phyloP scores from a whole-genome alignment of 106 monocot species.

The Dendrobium officinale region DNA sequence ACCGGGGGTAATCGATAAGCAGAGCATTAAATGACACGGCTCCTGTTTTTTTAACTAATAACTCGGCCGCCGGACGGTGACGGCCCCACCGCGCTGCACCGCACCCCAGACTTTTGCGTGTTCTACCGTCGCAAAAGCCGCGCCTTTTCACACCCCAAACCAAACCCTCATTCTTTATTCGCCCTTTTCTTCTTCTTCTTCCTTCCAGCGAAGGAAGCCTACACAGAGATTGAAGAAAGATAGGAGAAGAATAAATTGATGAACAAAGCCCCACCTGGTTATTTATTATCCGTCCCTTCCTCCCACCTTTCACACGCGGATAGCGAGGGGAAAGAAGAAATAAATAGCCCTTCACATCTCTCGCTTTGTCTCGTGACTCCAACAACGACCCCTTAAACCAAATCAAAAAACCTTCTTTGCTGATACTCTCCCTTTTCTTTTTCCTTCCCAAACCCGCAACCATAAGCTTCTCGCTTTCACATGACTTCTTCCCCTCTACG shows the following conservation, averaged over 20 bases:
- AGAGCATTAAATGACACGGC: not conserved
- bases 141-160: not conserved
- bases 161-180: not conserved
- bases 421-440: too few species aligned
- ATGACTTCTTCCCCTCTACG: not conserved
- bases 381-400: not conserved
- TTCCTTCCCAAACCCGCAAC: not conserved
- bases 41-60: not conserved
- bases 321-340: not conserved
- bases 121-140: not conserved
- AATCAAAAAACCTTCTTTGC: not conserved
- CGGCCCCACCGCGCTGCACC: slow-evolving; percentile 1
- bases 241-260: not conserved
- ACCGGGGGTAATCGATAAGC: not conserved
- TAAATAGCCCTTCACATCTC: not conserved
- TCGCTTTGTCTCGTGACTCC: not conserved
- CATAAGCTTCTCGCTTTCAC: not conserved
- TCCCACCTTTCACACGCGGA: not conserved
- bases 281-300: not conserved
- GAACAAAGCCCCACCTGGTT: not conserved
- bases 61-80: not conserved
- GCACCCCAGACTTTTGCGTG: not conserved
- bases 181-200: not conserved
- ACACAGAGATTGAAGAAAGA: not conserved
- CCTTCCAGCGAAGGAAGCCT: not conserved